These are phyloP conservation scores for Verticillium klebahnii DNA, from an alignment of 2,329 filamentous ascomycete species.

Conservation along the genomic window DNA sequence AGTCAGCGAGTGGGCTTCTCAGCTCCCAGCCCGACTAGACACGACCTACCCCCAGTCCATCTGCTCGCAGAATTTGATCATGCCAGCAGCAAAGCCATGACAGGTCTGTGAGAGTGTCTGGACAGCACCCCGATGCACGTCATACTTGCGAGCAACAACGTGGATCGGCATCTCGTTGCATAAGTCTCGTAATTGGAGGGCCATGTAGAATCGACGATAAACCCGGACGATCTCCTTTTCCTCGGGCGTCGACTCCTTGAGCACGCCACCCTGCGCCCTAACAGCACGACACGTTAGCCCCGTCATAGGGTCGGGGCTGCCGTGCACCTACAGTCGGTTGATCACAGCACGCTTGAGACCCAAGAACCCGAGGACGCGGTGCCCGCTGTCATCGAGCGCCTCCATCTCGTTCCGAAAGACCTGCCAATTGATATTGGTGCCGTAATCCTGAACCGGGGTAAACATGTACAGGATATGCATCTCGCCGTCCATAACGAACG, in stretches of 20 bases:
- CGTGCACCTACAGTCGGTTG: conserved; percentile 54
- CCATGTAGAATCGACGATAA: conserved; percentile 69
- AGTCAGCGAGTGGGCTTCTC: conserved; percentile 4
- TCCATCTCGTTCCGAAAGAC: conserved; percentile 70
- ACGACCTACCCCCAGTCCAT: conserved; percentile 64
- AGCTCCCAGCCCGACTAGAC: not conserved
- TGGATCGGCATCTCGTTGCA: conserved; percentile 73
- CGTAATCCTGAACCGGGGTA: conserved; percentile 61
- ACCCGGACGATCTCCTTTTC: conserved; percentile 59
- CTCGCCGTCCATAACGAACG: conserved; percentile 77
- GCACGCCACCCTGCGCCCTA: conserved; percentile 61
- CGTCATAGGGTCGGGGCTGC: not conserved
- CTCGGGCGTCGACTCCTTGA: conserved; percentile 58
- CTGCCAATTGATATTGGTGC: conserved; percentile 62
- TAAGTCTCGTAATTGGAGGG: conserved; percentile 72
- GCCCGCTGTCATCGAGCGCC: conserved; percentile 62
- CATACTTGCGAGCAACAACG: conserved; percentile 64
- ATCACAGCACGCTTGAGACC: conserved; percentile 64
- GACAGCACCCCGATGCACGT: conserved; percentile 63
- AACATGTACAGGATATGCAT: conserved; percentile 78
- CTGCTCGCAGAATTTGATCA: conserved; percentile 73
- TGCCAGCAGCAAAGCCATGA: conserved; percentile 72
- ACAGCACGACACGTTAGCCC: not conserved
- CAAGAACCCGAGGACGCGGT: conserved; percentile 63
- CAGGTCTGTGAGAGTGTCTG: conserved; percentile 71